Conservation (phyloP, 306 rosid genomes). For the Fragaria ananassa region DNA sequence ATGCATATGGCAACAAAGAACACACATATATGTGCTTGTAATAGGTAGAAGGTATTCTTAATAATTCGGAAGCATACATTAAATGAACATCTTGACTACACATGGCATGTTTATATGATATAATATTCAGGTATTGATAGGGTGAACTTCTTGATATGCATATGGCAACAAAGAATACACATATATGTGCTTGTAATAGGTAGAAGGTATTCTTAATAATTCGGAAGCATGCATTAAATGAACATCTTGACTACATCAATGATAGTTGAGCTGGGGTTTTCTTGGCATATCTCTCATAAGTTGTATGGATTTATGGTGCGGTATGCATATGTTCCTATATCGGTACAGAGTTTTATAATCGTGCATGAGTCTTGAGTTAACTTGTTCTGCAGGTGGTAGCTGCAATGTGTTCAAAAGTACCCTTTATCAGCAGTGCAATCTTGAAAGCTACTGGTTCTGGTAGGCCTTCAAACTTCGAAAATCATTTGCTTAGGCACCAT, state of each 20-base stretch:
- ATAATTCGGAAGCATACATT: not conserved
- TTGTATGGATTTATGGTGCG: not conserved
- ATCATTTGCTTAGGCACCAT: not conserved
- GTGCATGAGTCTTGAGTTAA: slow-evolving; percentile 20
- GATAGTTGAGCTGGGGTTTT: not conserved
- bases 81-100: not conserved
- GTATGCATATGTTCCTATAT: slow-evolving; percentile 1
- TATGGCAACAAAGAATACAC: not conserved
- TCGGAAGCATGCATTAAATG: not conserved
- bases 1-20: not conserved
- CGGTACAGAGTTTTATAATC: not conserved
- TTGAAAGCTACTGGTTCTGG: slow-evolving; percentile 83
- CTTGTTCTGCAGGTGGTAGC: slow-evolving; percentile 69
- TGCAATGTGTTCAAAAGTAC: slow-evolving; percentile 98
- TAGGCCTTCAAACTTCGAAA: slow-evolving; percentile 29
- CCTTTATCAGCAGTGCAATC: slow-evolving; percentile 83
- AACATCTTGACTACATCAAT: not conserved
- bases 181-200: not conserved
- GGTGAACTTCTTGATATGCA: not conserved
- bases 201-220: slow-evolving; percentile 1
- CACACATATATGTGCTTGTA: not conserved
- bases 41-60: not conserved
- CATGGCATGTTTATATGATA: no score
- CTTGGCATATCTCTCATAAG: not conserved
- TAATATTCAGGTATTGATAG: not conserved